phyloP scores from a whole-genome alignment of 202 grass and related monocot genomes.

The Hordeum pubiflorum region DNA sequence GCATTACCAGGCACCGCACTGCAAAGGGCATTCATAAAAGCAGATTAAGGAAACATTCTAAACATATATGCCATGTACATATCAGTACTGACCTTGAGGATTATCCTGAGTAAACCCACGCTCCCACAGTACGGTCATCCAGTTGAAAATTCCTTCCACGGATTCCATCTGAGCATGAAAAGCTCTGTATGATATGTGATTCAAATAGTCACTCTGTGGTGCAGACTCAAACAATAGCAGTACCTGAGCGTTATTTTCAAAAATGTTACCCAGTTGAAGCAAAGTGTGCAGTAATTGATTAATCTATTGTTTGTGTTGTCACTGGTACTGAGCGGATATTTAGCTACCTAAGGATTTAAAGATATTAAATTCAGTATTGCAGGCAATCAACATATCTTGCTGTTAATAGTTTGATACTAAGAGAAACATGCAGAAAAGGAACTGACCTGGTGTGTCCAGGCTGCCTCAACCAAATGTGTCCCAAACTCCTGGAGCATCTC shows the following conservation, averaged over 20 bases:
- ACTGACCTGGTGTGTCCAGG: slow-evolving; percentile 88
- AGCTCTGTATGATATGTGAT: slow-evolving; percentile 12
- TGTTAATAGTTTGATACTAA: not conserved
- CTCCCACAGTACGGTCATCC: slow-evolving; percentile 91
- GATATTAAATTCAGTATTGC: not conserved
- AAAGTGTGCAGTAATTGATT: not conserved
- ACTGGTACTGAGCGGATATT: not conserved
- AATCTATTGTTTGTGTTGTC: slow-evolving; percentile 11
- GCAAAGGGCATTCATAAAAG: slow-evolving; percentile 34
- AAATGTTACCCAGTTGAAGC: slow-evolving; percentile 2
- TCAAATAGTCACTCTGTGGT: slow-evolving; percentile 35
- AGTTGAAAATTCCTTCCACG: slow-evolving; percentile 58
- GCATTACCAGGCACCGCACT: slow-evolving; percentile 87
- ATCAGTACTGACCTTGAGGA: slow-evolving; percentile 59
- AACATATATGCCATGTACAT: slow-evolving; percentile 10
- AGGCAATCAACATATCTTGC: not conserved
- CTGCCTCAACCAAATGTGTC: slow-evolving; percentile 92
- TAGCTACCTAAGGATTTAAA: not conserved
- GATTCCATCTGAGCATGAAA: slow-evolving; percentile 77
- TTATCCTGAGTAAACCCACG: slow-evolving; percentile 94
- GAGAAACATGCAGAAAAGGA: slow-evolving; percentile 24
- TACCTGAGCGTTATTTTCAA: slow-evolving; percentile 42
- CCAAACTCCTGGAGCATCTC: slow-evolving; percentile 97
- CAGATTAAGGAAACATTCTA: slow-evolving; percentile 8
- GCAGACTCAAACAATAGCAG: slow-evolving; percentile 61